phyloP scores from a whole-genome alignment of 2,329 filamentous ascomycete species.

The Dryadomyces quercus-mongolicae region DNA sequence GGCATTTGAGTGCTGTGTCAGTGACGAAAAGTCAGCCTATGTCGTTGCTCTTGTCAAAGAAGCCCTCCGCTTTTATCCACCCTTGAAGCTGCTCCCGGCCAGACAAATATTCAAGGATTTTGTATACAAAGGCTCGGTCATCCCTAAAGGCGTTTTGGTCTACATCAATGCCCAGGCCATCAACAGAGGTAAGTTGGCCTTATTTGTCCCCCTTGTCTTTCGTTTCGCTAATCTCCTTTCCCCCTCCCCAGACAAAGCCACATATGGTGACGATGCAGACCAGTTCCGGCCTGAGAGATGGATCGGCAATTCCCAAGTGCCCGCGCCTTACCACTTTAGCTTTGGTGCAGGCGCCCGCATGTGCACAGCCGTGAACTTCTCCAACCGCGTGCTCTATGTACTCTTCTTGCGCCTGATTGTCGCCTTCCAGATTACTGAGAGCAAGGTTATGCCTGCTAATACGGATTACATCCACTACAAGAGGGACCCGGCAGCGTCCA shows the following conservation, averaged over 20 bases:
- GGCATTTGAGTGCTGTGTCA: neutral
- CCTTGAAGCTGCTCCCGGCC: neutral
- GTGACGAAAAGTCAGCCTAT: constrained; percentile 2
- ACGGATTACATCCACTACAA: constrained; percentile 4
- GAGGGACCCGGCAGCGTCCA: neutral
- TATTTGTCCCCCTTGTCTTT: neutral
- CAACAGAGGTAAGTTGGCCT: neutral
- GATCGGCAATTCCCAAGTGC: constrained; percentile 19
- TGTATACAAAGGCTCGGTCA: neutral
- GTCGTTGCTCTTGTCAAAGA: constrained; percentile 1
- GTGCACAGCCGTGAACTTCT: constrained; percentile 4
- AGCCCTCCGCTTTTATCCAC: constrained; percentile 3
- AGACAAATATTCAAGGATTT: neutral
- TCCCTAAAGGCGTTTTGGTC: constrained; percentile 1
- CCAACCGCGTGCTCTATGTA: constrained; percentile 4
- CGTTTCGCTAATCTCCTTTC: neutral
- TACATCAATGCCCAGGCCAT: neutral
- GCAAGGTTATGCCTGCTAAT: neutral
- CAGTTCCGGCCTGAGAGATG: constrained; percentile 34
- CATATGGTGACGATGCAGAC: constrained; percentile 33
- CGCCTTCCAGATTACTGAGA: neutral
- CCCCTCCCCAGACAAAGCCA: constrained; percentile 15
- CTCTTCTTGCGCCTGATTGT: constrained; percentile 3
- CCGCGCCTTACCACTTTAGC: constrained; percentile 1
- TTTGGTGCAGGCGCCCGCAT: constrained; percentile 3